phyloP scores from a whole-genome alignment of 345 rosid genomes.

The Stellera chamaejasme region DNA sequence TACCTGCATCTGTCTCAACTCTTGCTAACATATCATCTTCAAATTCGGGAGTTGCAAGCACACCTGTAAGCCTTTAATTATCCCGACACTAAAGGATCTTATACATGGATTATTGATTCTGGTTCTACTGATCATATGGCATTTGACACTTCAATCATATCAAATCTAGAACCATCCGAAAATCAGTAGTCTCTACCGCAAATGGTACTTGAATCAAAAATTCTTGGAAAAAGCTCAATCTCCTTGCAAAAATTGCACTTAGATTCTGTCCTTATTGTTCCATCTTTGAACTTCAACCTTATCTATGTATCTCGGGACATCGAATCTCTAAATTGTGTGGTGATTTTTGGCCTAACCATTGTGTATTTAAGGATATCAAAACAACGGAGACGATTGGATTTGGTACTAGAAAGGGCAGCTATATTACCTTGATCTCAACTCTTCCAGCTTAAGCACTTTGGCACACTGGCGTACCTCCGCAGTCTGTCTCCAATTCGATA shows the following conservation, averaged over 20 bases:
- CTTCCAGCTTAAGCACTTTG: not conserved
- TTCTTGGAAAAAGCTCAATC: not conserved
- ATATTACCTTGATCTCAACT: not conserved
- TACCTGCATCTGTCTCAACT: not conserved
- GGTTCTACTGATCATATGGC: constrained; percentile 6
- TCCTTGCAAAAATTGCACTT: not conserved
- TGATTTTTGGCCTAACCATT: constrained; percentile 5
- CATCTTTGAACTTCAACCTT: too few relatives aligned
- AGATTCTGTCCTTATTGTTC: not conserved
- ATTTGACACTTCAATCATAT: not conserved
- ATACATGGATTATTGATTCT: constrained; percentile 12
- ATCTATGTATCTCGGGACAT: too few relatives aligned
- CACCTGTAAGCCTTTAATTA: not conserved
- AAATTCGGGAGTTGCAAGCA: not conserved
- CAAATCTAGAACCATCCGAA: too few relatives aligned
- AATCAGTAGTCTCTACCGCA: too few relatives aligned
- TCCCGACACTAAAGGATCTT: not conserved
- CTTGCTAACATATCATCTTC: not conserved
- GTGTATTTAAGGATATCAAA: constrained; percentile 6
- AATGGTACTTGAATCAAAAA: not conserved
- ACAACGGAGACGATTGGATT: not conserved
- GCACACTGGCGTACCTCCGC: too few relatives aligned
- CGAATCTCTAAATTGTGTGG: not conserved
- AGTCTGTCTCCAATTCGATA: not conserved
- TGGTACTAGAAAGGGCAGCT: not conserved